These are phyloP conservation scores for Daedaleopsis sinensis DNA, from an alignment of 768 basidiomycete genomes.

Conservation along the genomic window DNA sequence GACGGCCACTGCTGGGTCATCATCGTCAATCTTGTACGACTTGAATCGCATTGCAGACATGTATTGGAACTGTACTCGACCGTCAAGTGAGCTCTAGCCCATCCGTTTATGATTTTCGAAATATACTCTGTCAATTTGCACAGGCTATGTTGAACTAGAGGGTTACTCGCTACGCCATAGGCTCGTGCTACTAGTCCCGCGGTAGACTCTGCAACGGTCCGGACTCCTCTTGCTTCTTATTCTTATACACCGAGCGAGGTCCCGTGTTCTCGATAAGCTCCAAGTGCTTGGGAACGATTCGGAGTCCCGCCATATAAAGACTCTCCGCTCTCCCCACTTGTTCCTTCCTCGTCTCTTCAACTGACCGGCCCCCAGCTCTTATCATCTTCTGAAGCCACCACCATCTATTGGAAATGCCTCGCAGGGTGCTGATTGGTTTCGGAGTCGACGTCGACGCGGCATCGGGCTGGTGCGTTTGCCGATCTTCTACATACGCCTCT, in stretches of 20 bases:
- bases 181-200: too few species aligned
- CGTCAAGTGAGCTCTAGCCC: too few species aligned
- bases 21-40: too few species aligned
- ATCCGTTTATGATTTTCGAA: too few species aligned
- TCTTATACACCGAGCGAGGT: not conserved
- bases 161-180: too few species aligned
- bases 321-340: not conserved
- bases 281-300: not conserved
- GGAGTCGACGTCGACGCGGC: slow-evolving; percentile 81
- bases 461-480: slow-evolving; percentile 63
- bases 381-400: not conserved
- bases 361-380: too few species aligned
- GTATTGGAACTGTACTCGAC: too few species aligned
- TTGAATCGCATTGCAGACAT: too few species aligned
- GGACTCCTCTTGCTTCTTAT: not conserved
- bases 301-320: not conserved
- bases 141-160: too few species aligned
- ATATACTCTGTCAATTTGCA: too few species aligned
- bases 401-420: slow-evolving; percentile 42
- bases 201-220: not conserved
- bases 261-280: not conserved
- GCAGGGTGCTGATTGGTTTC: slow-evolving; percentile 59
- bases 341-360: not conserved
- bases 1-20: too few species aligned
- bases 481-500: not conserved